These are phyloP conservation scores for Nicotiana sylvestris DNA, from an alignment of 257 asterid genomes.

Conservation along the genomic window DNA sequence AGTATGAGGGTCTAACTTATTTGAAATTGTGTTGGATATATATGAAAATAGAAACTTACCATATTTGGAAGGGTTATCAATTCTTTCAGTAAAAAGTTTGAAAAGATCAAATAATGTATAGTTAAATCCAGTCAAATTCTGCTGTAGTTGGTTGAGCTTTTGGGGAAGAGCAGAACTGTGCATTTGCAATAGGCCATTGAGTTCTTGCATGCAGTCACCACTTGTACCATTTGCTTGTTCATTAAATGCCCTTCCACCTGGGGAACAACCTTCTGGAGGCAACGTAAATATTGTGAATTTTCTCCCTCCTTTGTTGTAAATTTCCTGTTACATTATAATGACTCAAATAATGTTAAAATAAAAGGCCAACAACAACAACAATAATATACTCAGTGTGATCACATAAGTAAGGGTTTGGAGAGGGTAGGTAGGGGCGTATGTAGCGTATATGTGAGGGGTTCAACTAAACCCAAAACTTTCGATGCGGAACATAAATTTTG, in stretches of 20 bases:
- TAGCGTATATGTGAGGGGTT: too few species aligned
- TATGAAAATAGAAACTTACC: neutral
- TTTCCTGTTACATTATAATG: neutral
- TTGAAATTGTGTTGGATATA: too few species aligned
- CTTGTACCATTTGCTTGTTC: neutral
- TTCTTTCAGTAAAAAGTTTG: neutral
- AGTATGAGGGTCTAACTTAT: too few species aligned
- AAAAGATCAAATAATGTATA: neutral
- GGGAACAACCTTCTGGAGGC: constrained; percentile 18
- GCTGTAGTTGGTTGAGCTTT: neutral
- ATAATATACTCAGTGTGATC: too few species aligned
- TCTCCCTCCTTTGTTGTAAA: constrained; percentile 24
- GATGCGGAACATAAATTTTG: too few species aligned
- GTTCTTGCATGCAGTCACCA: constrained; percentile 7
- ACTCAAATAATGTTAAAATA: neutral
- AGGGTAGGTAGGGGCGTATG: too few species aligned
- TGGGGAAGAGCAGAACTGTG: neutral
- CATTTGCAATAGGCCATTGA: neutral
- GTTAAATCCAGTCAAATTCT: constrained; percentile 2
- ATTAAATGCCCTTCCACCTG: constrained; percentile 10
- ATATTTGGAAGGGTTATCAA: constrained; percentile 9
- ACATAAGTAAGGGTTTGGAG: too few species aligned
- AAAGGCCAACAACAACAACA: neutral
- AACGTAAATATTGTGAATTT: constrained; percentile 23
- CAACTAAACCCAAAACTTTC: too few species aligned